phyloP scores from a whole-genome alignment of 2,329 filamentous ascomycete genomes.

The Hortaea werneckii region DNA sequence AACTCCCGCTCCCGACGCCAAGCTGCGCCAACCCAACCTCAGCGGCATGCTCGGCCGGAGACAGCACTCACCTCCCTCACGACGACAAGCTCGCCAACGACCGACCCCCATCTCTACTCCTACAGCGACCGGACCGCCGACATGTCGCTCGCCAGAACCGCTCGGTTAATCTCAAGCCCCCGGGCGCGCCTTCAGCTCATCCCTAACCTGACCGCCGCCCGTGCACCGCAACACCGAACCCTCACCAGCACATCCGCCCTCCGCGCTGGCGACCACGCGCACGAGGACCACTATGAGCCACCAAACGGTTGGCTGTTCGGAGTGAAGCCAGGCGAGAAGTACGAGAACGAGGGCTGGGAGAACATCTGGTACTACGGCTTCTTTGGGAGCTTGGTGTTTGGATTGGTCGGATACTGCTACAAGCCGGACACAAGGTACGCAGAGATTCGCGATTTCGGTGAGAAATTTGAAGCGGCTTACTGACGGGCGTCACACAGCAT shows the following conservation, averaged over 20 bases:
- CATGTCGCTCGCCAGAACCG: constrained; percentile 21
- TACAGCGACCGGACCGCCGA: constrained; percentile 4
- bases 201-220: constrained; percentile 18
- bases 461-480: background rate
- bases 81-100: no score
- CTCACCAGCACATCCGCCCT: constrained; percentile 24
- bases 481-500: constrained; percentile 51
- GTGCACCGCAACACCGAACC: constrained; percentile 17
- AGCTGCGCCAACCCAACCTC: background rate
- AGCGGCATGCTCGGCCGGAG: background rate
- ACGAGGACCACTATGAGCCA: constrained; percentile 76
- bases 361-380: constrained; percentile 75
- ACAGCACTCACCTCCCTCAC: background rate
- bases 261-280: constrained; percentile 47
- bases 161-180: constrained; percentile 21
- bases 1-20: background rate
- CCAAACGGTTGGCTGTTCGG: constrained; percentile 89
- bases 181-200: constrained; percentile 24
- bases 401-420: constrained; percentile 75
- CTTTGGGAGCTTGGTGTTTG: constrained; percentile 63
- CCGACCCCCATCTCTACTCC: no score
- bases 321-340: constrained; percentile 89
- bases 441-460: background rate
- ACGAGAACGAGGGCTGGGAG: constrained; percentile 96
- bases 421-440: constrained; percentile 97